Conservation (phyloP, 176 grass and related monocot genomes). For the Lolium rigidum region DNA sequence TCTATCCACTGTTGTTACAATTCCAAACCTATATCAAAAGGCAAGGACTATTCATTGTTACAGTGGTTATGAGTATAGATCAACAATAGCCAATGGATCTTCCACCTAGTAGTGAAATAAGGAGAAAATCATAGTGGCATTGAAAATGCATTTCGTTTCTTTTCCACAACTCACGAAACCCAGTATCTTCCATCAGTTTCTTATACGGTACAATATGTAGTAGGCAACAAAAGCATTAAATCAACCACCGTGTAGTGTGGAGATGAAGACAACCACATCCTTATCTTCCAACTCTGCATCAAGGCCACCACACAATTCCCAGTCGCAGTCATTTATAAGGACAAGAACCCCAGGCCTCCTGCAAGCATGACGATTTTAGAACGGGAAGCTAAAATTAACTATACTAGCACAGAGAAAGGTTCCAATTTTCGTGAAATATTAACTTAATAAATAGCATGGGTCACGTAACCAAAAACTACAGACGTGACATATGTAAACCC, state of each 20-base stretch:
- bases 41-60: background rate
- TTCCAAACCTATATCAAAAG: background rate
- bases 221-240: background rate
- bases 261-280: slow-evolving; percentile 89
- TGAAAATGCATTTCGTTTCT: background rate
- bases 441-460: background rate
- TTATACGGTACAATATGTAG: slow-evolving; percentile 15
- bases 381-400: background rate
- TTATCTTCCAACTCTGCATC: slow-evolving; percentile 90
- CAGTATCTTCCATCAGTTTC: background rate
- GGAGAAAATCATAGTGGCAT: background rate
- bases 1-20: background rate
- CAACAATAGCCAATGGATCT: background rate
- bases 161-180: background rate
- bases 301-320: slow-evolving; percentile 73
- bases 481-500: background rate
- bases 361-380: slow-evolving; percentile 19
- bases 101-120: background rate
- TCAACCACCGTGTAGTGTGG: slow-evolving; percentile 89
- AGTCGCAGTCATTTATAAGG: slow-evolving; percentile 58
- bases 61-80: background rate
- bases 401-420: background rate
- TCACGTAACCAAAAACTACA: background rate
- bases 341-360: slow-evolving; percentile 90
- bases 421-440: slow-evolving; percentile 9